phyloP scores from a whole-genome alignment of 2,329 filamentous ascomycete genomes.

The Moelleriella libera region DNA sequence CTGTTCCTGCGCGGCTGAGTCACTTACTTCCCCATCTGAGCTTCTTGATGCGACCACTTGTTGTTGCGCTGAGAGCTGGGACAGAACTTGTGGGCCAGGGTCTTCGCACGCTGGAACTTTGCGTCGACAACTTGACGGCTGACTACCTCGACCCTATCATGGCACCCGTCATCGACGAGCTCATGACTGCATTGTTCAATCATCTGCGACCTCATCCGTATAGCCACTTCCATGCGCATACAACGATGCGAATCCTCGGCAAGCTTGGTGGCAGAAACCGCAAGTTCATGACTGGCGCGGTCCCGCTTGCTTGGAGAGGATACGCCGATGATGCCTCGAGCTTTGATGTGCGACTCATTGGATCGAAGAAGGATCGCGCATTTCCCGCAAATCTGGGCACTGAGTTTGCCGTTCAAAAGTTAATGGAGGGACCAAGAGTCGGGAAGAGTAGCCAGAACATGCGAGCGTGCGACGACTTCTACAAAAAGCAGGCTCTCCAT shows the following conservation, averaged over 20 bases:
- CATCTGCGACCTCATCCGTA: constrained; percentile 89
- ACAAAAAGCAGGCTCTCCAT: constrained; percentile 86
- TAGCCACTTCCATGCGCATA: constrained; percentile 94
- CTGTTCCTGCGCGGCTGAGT: constrained; percentile 84
- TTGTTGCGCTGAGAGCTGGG: constrained; percentile 84
- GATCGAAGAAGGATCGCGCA: constrained; percentile 75
- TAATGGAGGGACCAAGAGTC: constrained; percentile 65
- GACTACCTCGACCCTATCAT: constrained; percentile 98
- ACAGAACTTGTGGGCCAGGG: constrained; percentile 92
- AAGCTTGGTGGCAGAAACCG: constrained; percentile 92
- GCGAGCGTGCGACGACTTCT: constrained; percentile 62
- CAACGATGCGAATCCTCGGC: constrained; percentile 90
- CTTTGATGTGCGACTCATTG: constrained; percentile 78
- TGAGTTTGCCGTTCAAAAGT: constrained; percentile 75
- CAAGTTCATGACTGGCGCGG: constrained; percentile 85
- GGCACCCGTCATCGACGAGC: constrained; percentile 94
- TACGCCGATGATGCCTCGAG: constrained; percentile 81
- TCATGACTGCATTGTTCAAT: constrained; percentile 96
- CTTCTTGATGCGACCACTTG: constrained; percentile 91
- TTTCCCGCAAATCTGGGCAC: constrained; percentile 80
- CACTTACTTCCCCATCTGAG: constrained; percentile 90
- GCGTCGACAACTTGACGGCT: constrained; percentile 93
- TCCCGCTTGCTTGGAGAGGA: constrained; percentile 67
- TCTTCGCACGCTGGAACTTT: constrained; percentile 82
- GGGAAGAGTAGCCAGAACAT: constrained; percentile 29